Percentiles rank a stretch among this genome's conserved stretches.
These are phyloP conservation scores for Allium fistulosum DNA, from an alignment of 106 monocot species.

Conservation along the genomic window DNA sequence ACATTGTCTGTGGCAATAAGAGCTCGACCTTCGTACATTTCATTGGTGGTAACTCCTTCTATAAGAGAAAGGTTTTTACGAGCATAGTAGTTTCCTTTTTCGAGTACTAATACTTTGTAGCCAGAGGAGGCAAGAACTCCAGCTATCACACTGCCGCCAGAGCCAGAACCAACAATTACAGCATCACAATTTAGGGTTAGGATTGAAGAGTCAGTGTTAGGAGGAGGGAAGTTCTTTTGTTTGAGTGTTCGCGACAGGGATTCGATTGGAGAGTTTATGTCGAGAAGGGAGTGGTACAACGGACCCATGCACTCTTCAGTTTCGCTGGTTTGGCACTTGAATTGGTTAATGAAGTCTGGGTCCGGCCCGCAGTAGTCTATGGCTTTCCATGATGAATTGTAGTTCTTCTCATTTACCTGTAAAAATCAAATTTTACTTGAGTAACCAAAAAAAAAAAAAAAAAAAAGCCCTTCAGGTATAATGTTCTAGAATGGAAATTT, in stretches of 20 bases:
- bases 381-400: constrained; percentile 33
- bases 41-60: constrained; percentile 24
- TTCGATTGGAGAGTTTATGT: constrained; percentile 6
- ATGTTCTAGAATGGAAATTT: too few species aligned
- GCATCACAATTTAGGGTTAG: constrained; percentile 30
- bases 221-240: constrained; percentile 7
- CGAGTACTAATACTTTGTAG: constrained; percentile 38
- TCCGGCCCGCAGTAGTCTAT: constrained; percentile 44
- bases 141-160: constrained; percentile 39
- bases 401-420: constrained; percentile 22
- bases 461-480: too few species aligned
- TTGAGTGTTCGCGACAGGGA: constrained; percentile 4
- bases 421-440: not conserved
- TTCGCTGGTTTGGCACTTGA: not conserved
- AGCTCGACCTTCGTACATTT: constrained; percentile 39
- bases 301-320: constrained; percentile 5
- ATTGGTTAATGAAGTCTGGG: constrained; percentile 4
- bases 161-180: constrained; percentile 34
- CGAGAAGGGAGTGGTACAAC: constrained; percentile 12
- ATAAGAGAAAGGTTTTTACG: constrained; percentile 22
- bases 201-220: not conserved
- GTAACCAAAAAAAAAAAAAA: too few species aligned
- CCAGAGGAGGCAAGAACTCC: constrained; percentile 29
- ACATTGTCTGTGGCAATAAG: constrained; percentile 26
- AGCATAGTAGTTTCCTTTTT: constrained; percentile 27